Evolutionary conservation across 2,329 filamentous ascomycete genomes (phyloP).

Genomic region (Xenosphaeropsis pyriputrescens): DNA sequence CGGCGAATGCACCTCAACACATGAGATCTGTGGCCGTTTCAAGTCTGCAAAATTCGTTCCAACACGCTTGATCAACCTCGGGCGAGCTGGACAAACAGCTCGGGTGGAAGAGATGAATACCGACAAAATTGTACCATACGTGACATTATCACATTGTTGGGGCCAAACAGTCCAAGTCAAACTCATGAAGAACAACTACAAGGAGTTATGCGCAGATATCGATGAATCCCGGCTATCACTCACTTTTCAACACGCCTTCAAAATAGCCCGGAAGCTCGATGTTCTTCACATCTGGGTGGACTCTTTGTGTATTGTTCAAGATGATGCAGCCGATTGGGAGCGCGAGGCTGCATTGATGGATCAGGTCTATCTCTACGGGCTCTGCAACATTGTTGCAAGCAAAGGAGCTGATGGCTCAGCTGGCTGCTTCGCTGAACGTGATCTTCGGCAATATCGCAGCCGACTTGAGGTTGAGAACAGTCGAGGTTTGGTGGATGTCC

Average conservation of each 20-base stretch:
- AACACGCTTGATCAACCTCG: too few species aligned
- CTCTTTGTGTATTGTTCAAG: conserved; percentile 6
- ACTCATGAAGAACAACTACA: background rate
- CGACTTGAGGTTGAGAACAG: background rate
- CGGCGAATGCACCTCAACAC: too few species aligned
- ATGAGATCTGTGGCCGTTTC: too few species aligned
- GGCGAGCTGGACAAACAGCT: too few species aligned
- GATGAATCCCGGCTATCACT: background rate
- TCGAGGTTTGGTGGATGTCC: background rate
- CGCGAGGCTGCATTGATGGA: conserved; percentile 4
- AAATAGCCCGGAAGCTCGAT: conserved; percentile 3
- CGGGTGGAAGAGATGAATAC: too few species aligned
- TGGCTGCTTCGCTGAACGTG: background rate
- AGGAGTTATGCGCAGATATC: background rate
- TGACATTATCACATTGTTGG: conserved; percentile 4
- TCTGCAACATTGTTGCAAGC: conserved; percentile 2
- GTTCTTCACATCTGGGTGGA: conserved; percentile 6
- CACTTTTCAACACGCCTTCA: conserved; percentile 5
- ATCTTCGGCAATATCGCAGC: background rate
- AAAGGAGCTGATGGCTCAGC: background rate
- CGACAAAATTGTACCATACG: too few species aligned
- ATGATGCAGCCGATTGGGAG: conserved; percentile 1
- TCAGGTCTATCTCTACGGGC: conserved; percentile 4
- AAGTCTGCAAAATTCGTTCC: too few species aligned
- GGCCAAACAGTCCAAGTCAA: background rate